Base-by-base conservation (phyloP, 1,284 basidiomycete species). In the Trametes versicolor region DNA sequence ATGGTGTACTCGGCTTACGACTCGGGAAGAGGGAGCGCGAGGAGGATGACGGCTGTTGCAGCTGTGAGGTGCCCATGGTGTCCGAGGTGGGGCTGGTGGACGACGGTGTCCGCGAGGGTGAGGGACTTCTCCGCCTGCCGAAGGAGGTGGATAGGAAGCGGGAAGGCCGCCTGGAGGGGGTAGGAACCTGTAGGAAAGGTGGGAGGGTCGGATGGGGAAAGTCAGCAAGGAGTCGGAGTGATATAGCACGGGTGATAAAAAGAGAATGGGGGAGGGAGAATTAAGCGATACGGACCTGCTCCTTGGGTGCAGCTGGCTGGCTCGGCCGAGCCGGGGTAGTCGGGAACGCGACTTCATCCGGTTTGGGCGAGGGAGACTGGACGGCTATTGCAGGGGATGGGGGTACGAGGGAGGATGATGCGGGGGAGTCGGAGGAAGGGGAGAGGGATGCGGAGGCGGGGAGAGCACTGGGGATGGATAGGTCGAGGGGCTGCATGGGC, bases 401-500 rank as follows among this genome's bases (percentile, higher is more conserved):
- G 61, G 65, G 69, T 15, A 29, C 45, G 59, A 71, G 37, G 53
- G 68, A 58, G 45, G 65, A 56, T 5, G 64, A 48, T 41, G 50
- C 63, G 27, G 67, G 58, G 17, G 54, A 62, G 52, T 63, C 37
- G 65, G 63, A 56, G 25, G 51, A 60, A 41, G 65, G 47, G 32
- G 61, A 36, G 60, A 62, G 58, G 64, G 70, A 64, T 64, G 25
- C 64, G 56, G 66, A 54, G n/a, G 62, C 45, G 45, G 68, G 51
- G 48, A 55, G 68, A 49, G 71, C 56, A 64, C 65, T 23, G 67
- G 73, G 74, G 62, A 74, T 66, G 41, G 71, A 43, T 69, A 78
- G 50, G 62, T 71, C 64, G 61, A 80, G 63, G 34, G 76, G 75
- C 37, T 78, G 76, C 75, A 83, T 79, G 47, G 82, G 79, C 39